These are phyloP conservation scores for Aspergillus pseudonomiae DNA, from an alignment of 2,329 filamentous ascomycete species.

Conservation along the genomic window DNA sequence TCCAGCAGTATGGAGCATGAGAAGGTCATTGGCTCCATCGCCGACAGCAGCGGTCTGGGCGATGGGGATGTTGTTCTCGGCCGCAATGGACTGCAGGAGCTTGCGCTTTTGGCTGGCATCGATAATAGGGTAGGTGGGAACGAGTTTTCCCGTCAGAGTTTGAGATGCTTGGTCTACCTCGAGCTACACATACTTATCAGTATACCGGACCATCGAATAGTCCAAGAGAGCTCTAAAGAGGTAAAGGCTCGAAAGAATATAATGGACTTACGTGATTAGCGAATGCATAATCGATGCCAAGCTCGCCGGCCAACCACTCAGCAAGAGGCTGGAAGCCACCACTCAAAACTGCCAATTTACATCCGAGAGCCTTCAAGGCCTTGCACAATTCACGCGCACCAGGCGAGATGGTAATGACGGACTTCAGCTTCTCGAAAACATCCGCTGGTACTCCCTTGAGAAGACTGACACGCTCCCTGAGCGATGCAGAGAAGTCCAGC, in stretches of 20 bases:
- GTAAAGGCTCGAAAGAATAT: not conserved
- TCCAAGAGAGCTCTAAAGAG: not conserved
- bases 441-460: constrained; percentile 77
- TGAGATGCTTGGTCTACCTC: constrained; percentile 51
- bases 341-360: constrained; percentile 86
- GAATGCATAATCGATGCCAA: constrained; percentile 84
- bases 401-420: constrained; percentile 76
- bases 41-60: constrained; percentile 62
- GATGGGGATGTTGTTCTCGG: constrained; percentile 56
- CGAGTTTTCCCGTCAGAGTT: constrained; percentile 61
- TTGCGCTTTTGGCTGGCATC: constrained; percentile 61
- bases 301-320: constrained; percentile 75
- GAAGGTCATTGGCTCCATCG: constrained; percentile 67
- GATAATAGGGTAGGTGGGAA: constrained; percentile 58
- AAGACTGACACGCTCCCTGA: constrained; percentile 77
- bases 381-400: constrained; percentile 76
- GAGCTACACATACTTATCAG: constrained; percentile 38
- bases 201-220: not conserved
- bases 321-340: constrained; percentile 92
- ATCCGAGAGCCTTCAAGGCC: constrained; percentile 75
- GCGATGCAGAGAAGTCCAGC: constrained; percentile 83
- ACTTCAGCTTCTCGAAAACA: constrained; percentile 77
- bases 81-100: constrained; percentile 58
- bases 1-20: constrained; percentile 65
- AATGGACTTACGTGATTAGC: constrained; percentile 73